Evolutionary conservation across 257 asterid species (phyloP), one percentile per base, ranked within the genome.

Genomic region (Eucommia ulmoides): DNA sequence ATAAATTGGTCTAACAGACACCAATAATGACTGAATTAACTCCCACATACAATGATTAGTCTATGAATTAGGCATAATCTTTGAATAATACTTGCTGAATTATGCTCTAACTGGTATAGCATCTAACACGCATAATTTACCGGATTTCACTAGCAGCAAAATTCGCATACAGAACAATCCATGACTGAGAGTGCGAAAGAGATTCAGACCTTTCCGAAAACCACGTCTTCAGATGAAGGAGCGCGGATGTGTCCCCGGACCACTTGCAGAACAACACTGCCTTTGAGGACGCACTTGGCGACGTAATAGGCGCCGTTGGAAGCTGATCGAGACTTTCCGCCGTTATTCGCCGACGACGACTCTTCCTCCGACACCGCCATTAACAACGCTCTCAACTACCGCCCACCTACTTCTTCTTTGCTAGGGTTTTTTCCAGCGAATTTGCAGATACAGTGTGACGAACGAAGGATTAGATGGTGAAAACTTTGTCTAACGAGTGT

Each of bases 161-260:
- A 38, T 15, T 3, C 6, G 17, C 2, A 8, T 8, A 3, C 11
- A 8, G 10, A 6, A 38, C 16, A 3, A 14, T 3, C 16, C 11
- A 8, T 4, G 16, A 6, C 10, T 3, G 17, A 14, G 16, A 3
- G 2, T 16, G 19, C 4, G 20, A 42, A 16, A 18, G 48, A 15
- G 20, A 42, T 19, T 33, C n/a, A n/a, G 20, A 54, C 97, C 97
- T 88, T 88, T 53, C 85, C 98, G 41, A 89, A 78, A 19, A 89
- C 92, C 64, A 85, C 81, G 58, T 91, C 98, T 66, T 70, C 51
- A 1, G 93, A 74, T 20, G 75, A 58, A 41, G 79, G 52, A 25
- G 82, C 76, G 69, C 96, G 98, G 74, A 91, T 76, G 74, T 76
- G 94, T 20, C 93, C 96, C 33, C 73, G 65, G 24, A 81, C 83